Evolutionary conservation across 495 filamentous ascomycete species (phyloP), one percentile per base, ranked within the genome.

Genomic region (Xeromyces bisporus): DNA sequence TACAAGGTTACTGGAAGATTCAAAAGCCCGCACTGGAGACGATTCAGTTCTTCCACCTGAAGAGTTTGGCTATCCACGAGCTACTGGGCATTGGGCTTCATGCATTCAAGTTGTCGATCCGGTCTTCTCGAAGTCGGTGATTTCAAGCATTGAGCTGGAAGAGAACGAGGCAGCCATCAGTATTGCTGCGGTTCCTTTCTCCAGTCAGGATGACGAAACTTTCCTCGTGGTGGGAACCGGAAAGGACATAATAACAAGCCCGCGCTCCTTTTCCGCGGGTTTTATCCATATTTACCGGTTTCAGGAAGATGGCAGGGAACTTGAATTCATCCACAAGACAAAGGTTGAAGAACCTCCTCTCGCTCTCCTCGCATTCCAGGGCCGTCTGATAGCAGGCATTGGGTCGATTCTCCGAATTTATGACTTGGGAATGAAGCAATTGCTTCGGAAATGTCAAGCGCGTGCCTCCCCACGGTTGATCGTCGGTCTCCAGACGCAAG

Each of bases 281-380:
- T 93, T 75, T 43, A 81, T 99, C 18, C 83, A 93, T 41, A 77
- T 96, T 28, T 99, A 93, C 54, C 74, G 84, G 21, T 86, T 96
- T 60, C 69, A 79, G 15, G 76, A 86, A 18, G 73, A 86, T 40
- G 91, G 91, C 27, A 71, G 69, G 37, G 72, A 78, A 33, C 66
- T 99, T 15, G 85, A 93, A 43, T 87, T 94, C 37, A 86, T 92
- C 36, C 91, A 96, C 57, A 94, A 94, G 53, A 96, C 91, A 5
- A 80, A 78, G 42, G 66, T 92, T 9, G 81, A 91, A 35, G 72
- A 83, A 32, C 85, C 86, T 1, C 85, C 91, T 1, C 73, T 84
- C 39, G 91, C 91, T 12, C 65, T 99, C 3, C 69, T 87, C 16
- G 71, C 71, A 11, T 99, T 96, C 62, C 87, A 99, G 54, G 91